Conservation (phyloP, 2,329 filamentous ascomycete genomes). For the Ceratocystiopsis minuta region DNA sequence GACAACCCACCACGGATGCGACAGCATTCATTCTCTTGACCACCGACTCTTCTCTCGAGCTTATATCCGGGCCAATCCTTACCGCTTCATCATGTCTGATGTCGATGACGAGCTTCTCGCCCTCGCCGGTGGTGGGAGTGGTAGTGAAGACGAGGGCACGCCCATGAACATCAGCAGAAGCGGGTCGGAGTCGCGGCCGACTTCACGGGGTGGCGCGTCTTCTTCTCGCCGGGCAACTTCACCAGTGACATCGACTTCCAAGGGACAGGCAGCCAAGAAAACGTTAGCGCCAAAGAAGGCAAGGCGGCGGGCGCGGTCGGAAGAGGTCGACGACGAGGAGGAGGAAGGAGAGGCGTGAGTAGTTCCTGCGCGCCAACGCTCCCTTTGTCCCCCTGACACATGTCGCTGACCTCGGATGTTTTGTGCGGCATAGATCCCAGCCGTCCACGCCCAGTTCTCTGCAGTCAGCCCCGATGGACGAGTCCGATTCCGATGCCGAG, state of each 20-base stretch:
- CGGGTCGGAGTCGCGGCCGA: conserved; percentile 29
- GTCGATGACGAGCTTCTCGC: conserved; percentile 88
- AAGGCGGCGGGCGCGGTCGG: conserved; percentile 29
- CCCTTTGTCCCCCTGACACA: not conserved
- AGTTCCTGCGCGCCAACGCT: not conserved
- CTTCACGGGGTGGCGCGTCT: conserved; percentile 25
- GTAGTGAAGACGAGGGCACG: conserved; percentile 34
- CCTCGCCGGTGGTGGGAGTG: conserved; percentile 62
- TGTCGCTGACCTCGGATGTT: not conserved
- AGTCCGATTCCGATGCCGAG: conserved; percentile 65
- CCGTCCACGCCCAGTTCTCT: conserved; percentile 56
- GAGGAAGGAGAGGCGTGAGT: conserved; percentile 74
- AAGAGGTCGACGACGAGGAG: conserved; percentile 33
- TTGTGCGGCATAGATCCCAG: no score
- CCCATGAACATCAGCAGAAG: conserved; percentile 17
- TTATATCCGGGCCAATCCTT: no score
- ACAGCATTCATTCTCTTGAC: no score
- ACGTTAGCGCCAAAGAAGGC: conserved; percentile 24
- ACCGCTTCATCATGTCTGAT: conserved; percentile 47
- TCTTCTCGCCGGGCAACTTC: conserved; percentile 15
- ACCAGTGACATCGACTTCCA: conserved; percentile 20
- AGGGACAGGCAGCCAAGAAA: conserved; percentile 16
- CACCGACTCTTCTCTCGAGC: no score
- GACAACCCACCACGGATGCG: no score
- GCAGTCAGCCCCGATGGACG: conserved; percentile 75